phyloP scores from a whole-genome alignment of 306 rosid species.

The Cucurbita argyrosperma region DNA sequence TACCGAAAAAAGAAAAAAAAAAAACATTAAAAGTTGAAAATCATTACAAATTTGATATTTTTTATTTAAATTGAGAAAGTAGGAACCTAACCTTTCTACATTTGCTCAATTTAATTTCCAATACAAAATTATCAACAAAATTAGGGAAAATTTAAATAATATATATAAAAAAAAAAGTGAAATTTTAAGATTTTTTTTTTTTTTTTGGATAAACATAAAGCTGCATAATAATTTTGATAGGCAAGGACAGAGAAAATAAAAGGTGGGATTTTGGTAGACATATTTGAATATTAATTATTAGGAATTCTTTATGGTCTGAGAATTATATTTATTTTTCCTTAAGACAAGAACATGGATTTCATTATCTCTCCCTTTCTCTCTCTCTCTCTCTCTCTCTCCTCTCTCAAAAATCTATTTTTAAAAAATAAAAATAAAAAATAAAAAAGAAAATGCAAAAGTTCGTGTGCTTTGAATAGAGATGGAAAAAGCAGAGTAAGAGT shows the following conservation, averaged over 20 bases:
- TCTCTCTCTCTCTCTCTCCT: background rate
- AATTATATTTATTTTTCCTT: slow-evolving; percentile 8
- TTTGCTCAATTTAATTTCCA: background rate
- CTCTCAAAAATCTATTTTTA: too few species aligned
- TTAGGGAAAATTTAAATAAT: background rate
- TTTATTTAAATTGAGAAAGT: too few species aligned
- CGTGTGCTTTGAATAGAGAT: background rate
- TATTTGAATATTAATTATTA: background rate
- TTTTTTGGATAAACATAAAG: background rate
- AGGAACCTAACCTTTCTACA: background rate
- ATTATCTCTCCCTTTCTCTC: background rate
- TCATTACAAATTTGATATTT: too few species aligned
- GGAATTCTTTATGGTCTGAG: background rate
- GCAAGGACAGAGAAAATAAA: background rate
- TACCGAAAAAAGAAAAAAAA: too few species aligned
- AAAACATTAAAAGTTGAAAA: too few species aligned
- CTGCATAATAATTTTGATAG: background rate
- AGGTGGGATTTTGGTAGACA: background rate
- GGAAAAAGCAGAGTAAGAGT: background rate
- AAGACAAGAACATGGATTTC: slow-evolving; percentile 8
- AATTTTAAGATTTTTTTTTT: background rate
- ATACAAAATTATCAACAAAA: background rate
- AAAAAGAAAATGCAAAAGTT: too few species aligned
- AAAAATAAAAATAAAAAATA: too few species aligned
- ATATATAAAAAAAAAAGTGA: background rate